Evolutionary conservation across 2,329 filamentous ascomycete species (phyloP), one percentile per base, ranked within the genome.

Genomic region (Xylariales sp.): DNA sequence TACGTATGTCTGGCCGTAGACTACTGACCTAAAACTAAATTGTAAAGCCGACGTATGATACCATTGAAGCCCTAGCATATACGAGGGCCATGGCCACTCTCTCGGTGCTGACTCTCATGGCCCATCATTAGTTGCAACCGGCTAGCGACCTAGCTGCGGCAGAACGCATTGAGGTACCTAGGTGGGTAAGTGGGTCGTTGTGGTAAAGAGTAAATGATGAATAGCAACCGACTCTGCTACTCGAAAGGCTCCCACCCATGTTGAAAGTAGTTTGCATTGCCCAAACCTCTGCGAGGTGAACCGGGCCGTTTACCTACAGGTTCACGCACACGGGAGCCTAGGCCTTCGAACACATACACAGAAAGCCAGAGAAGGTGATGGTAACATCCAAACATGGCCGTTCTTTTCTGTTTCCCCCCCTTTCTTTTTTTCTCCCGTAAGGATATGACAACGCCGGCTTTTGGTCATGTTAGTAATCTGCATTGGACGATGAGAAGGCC

Each of bases 71-170:
- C 53, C 52, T 59, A 56, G 50, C 49, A 53, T 54, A 69, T 64
- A 52, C 49, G 45, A 60, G 57, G 55, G 36, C 41, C 32, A 56
- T 56, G 49, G 36, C 43, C 46, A 55, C 50, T 55, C 41, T 53
- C 49, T 62, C 39, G 14, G 14, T 39, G 18, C 28, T 34, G 23
- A 52, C 30, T 59, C 14, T 49, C 46, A 9, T 52, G 50, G 32
- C 55, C 18, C 28, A 46, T 59, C 30, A 41, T 61, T 61, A 67
- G 16, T 62, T 16, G 50, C 28, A 41, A 52, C 61, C 67, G 64
- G 67, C 62, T 66, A 67, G 61, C 54, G 60, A 65, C 69, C 36
- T 67, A 39, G 50, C 28, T 61, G 54, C 69, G 69, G 67, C 57
- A 71, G 64, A 63, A 62, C 45, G 50, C 64, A 64, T 67, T 49